A percentile compares a stretch with the other conserved stretches of the same genome.
Evolutionary conservation across 805 yeast species (phyloP).

Genomic region (Torulaspora maleeae): DNA sequence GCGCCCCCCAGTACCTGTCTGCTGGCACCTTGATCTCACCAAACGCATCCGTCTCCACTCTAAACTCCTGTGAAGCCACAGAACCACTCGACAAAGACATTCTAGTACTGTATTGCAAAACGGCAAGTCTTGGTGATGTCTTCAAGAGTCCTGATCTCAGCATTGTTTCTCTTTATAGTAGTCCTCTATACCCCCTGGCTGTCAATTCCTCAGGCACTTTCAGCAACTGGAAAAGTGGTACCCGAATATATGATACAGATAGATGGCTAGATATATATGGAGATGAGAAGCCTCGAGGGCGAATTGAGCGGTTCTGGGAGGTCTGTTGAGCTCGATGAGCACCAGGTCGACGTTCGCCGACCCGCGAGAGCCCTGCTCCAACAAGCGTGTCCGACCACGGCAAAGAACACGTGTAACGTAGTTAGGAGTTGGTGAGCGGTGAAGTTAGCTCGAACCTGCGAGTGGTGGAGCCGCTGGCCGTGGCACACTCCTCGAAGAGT

Average conservation of each 20-base stretch:
- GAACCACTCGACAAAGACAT: constrained; percentile 8
- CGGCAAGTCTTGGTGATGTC: neutral
- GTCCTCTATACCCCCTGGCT: neutral
- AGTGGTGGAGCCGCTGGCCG: neutral
- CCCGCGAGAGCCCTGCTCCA: neutral
- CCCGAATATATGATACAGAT: neutral
- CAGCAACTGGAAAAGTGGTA: neutral
- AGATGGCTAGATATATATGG: neutral
- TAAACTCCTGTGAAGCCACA: constrained; percentile 17
- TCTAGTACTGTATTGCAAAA: neutral
- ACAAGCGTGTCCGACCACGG: constrained; percentile 5
- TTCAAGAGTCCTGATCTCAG: constrained; percentile 3
- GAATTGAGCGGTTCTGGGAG: neutral
- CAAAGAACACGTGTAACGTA: constrained; percentile 3
- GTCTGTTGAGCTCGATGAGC: neutral
- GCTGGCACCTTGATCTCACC: constrained; percentile 91
- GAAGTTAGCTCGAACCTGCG: constrained; percentile 5
- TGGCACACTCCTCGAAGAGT: constrained; percentile 41
- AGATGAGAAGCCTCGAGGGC: neutral
- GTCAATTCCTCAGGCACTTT: neutral
- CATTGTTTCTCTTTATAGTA: neutral
- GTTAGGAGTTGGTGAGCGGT: constrained; percentile 3
- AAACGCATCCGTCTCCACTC: constrained; percentile 92
- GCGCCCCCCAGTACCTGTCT: constrained; percentile 95
- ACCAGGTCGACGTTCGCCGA: neutral